These are phyloP conservation scores for Aspergillus sojae DNA, from an alignment of 2,329 filamentous ascomycete species.

Conservation along the genomic window DNA sequence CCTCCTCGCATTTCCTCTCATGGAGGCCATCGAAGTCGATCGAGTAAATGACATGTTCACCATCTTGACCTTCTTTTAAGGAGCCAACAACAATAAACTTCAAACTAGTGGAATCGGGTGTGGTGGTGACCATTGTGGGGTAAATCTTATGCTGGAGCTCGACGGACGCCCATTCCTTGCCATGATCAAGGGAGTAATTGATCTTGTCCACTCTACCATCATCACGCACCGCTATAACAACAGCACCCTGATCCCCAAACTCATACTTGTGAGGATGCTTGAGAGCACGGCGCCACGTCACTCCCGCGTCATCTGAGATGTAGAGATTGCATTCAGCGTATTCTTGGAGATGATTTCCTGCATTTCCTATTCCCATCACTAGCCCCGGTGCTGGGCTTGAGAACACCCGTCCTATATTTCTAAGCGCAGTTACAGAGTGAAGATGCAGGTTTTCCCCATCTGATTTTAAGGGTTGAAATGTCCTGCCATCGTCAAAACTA, in stretches of 20 bases:
- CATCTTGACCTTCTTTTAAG: slow-evolving; percentile 52
- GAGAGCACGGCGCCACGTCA: slow-evolving; percentile 74
- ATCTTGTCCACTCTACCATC: slow-evolving; percentile 60
- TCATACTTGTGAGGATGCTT: slow-evolving; percentile 92
- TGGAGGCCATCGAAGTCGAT: slow-evolving; percentile 84
- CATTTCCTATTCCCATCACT: slow-evolving; percentile 93
- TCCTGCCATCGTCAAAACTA: slow-evolving; percentile 93
- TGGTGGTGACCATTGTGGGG: slow-evolving; percentile 78
- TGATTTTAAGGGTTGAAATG: slow-evolving; percentile 72
- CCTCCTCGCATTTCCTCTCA: slow-evolving; percentile 73
- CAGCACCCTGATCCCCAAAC: slow-evolving; percentile 89
- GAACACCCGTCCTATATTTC: slow-evolving; percentile 83
- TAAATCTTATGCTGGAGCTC: slow-evolving; percentile 71
- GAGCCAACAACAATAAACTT: slow-evolving; percentile 81
- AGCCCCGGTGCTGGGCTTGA: slow-evolving; percentile 92
- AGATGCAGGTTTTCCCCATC: slow-evolving; percentile 74
- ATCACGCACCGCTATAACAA: slow-evolving; percentile 81
- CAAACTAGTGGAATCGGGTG: slow-evolving; percentile 86
- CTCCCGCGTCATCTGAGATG: slow-evolving; percentile 86
- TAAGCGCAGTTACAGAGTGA: slow-evolving; percentile 85
- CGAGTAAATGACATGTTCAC: slow-evolving; percentile 66
- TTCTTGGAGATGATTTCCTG: slow-evolving; percentile 69
- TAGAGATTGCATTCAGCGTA: slow-evolving; percentile 79
- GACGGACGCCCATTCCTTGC: slow-evolving; percentile 76
- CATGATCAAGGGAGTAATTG: slow-evolving; percentile 86